Conservation (phyloP, 345 rosid genomes). For the Hibiscus tridactylites region DNA sequence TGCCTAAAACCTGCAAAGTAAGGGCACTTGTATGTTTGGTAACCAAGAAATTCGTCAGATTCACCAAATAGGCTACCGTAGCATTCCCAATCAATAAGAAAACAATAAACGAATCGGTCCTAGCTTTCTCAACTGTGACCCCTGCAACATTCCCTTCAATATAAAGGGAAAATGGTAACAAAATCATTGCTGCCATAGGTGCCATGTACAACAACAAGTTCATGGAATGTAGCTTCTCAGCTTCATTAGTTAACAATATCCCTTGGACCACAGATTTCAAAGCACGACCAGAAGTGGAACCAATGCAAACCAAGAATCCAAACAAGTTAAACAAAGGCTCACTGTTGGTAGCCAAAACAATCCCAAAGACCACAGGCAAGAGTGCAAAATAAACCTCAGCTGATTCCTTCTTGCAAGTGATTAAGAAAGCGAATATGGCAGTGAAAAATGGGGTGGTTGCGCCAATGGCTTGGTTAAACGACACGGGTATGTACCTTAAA, state of each 20-base stretch:
- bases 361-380: constrained; percentile 86
- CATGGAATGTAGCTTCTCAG: constrained; percentile 95
- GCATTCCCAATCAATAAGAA: constrained; percentile 81
- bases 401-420: constrained; percentile 87
- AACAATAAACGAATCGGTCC: constrained; percentile 51
- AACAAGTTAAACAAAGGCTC: constrained; percentile 90
- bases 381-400: constrained; percentile 78
- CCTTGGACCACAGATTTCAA: constrained; percentile 92
- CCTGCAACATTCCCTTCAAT: constrained; percentile 86
- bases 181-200: constrained; percentile 85
- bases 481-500: constrained; percentile 84
- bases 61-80: constrained; percentile 92
- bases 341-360: constrained; percentile 73
- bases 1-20: constrained; percentile 89
- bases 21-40: constrained; percentile 97
- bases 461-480: constrained; percentile 91
- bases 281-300: constrained; percentile 94
- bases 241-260: constrained; percentile 64
- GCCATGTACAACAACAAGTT: constrained; percentile 88
- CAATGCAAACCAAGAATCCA: constrained; percentile 84
- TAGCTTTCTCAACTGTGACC: constrained; percentile 64
- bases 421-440: constrained; percentile 81
- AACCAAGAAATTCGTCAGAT: constrained; percentile 88
- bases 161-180: constrained; percentile 80
- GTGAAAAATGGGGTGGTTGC: constrained; percentile 98